A percentile compares a stretch with the other conserved stretches of the same genome.
phyloP scores from a whole-genome alignment of 1,284 basidiomycete species.

The Puccinia polysora region DNA sequence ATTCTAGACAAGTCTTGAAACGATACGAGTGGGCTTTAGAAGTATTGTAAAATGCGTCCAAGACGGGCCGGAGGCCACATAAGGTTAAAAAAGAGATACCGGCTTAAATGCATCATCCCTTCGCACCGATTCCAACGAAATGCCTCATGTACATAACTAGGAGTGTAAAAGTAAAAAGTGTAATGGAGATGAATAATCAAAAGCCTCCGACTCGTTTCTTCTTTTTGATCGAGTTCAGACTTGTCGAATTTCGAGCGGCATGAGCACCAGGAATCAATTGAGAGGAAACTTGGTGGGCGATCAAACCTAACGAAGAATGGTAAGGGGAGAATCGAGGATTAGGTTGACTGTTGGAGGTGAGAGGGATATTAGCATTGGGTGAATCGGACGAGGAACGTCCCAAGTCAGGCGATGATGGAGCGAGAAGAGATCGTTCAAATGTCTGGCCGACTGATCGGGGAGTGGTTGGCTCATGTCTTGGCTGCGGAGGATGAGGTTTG shows the following conservation, averaged over 20 bases:
- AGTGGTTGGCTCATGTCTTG: background rate
- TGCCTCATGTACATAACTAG: too few species aligned
- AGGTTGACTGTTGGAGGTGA: conserved; percentile 1
- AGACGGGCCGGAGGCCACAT: too few species aligned
- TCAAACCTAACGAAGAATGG: background rate
- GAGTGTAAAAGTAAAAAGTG: too few species aligned
- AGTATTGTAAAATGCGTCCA: too few species aligned
- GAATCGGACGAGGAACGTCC: background rate
- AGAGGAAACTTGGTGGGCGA: conserved; percentile 11
- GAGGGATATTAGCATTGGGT: background rate
- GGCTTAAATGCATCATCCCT: too few species aligned
- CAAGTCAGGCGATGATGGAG: background rate
- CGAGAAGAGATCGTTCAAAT: background rate
- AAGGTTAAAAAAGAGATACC: too few species aligned
- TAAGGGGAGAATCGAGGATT: background rate
- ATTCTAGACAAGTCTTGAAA: too few species aligned
- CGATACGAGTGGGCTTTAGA: too few species aligned
- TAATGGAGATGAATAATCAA: background rate
- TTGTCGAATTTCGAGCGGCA: background rate
- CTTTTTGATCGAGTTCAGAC: background rate
- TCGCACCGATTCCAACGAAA: too few species aligned
- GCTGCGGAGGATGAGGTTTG: too few species aligned
- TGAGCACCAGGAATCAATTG: conserved; percentile 31
- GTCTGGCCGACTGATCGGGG: background rate
- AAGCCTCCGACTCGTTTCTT: conserved; percentile 39